Evolutionary conservation across 2,329 filamentous ascomycete species (phyloP), one percentile per base, ranked within the genome.

Genomic region (Pestalotiopsis sp.): DNA sequence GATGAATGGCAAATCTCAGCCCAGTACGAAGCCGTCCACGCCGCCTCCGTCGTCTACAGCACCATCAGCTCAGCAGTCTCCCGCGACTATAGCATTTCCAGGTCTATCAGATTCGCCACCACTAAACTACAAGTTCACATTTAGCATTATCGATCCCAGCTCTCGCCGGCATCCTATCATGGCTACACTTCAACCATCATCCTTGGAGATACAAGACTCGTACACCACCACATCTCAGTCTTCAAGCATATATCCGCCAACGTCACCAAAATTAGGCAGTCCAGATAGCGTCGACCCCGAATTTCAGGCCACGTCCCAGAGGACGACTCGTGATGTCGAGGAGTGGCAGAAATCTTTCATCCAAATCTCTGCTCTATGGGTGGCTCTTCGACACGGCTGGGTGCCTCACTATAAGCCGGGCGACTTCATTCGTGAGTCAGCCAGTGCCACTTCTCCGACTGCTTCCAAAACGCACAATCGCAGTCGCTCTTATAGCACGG

Each of bases 151-250:
- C 74, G 89, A 92, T 73, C 88, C 92, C 0, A 86, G 87, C 61
- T 88, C 87, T 9, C 85, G 91, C 41, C 88, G 91, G 13, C 93
- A 95, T 76, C 92, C 93, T 4, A 88, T 95, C 74, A 87, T 95
- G 80, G 93, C 91, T 0, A 89, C 86, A 2, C 83, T 95, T 59
- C 90, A 87, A 3, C 85, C 85, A 13, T 84, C 85, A 4, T 87
- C 85, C 13, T 86, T 95, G 38, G 90, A 93, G 64, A 87, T 95
- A 62, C 87, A 90, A 69, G 90, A 95, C 72, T 85, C 84, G 2
- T 95, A 94, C 77, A 87, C 84, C 4, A 85, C 87, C 0, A 81
- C 90, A 36, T 85, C 87, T 1, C 78, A 83, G 6, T 85, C 86
- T 0, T 81, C 82, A 39, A 80, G 81, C n/a, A 82, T 81, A 49